Base-by-base conservation (phyloP, 2,329 filamentous ascomycete genomes). In the Clonostachys chloroleuca region DNA sequence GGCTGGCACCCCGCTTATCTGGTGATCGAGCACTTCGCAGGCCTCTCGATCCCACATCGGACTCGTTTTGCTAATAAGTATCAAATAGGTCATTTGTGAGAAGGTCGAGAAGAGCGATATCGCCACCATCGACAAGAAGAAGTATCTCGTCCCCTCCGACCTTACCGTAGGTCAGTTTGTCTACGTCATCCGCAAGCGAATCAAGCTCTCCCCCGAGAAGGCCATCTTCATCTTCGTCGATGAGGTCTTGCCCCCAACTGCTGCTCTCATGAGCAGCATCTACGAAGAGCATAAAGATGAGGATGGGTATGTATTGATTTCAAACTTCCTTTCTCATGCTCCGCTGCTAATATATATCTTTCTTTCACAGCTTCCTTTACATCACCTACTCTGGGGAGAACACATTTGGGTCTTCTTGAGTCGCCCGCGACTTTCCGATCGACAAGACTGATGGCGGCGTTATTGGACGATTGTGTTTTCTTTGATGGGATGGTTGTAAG, bases 191-290 rank as follows among this genome's bases (percentile, higher is more conserved):
- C 91, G 94, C 70, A 99, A 99, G 83, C 88, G 94, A 65, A 99
- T 99, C 77, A 99, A 99, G 89, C 83, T 99, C 58, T 96, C 91
- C 47, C 94, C 94, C 34, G 94, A 99, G 79, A 99, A 99, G 83
- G 94, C 94, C 67, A 99, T 99, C 77, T 99, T 99, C 81, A 97
- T 99, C 81, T 99, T 97, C 74, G 94, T 99, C 64, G 92, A 97
- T 68, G 94, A 97, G 75, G 92, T 96, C 45, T 81, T 99, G 48
- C 94, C 94, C 45, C 94, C 94, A 4, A 97, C 94, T 9, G 94
- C 94, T 50, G 94, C 94, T 50, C 83, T 99, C 46, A 99, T 99
- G 94, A 96, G 91, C 78, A 95, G 89, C 70, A 97, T 99, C 74
- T 99, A 99, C 70, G 94, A 99, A 72, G 92, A 97, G 73, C 94